These are phyloP conservation scores for Thelephora terrestris DNA, from an alignment of 1,284 basidiomycete genomes.

Conservation along the genomic window DNA sequence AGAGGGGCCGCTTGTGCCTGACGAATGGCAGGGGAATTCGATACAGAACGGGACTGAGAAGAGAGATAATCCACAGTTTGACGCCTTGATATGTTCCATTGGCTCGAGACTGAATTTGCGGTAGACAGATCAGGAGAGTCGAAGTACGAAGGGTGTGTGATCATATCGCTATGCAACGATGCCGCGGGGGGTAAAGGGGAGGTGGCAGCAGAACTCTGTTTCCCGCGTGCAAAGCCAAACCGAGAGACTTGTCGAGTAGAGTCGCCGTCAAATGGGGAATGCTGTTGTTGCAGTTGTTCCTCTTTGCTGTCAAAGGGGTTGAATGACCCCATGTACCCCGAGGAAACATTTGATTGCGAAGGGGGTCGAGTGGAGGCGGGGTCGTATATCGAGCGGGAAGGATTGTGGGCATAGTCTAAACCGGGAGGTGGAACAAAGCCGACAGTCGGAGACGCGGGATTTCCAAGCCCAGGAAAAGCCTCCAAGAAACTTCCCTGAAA, in stretches of 20 bases:
- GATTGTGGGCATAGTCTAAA: conserved; percentile 35
- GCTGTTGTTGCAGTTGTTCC: conserved; percentile 16
- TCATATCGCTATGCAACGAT: conserved; percentile 32
- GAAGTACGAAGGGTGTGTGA: conserved; percentile 32
- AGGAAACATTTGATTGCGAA: conserved; percentile 32
- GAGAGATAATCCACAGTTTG: conserved; percentile 33
- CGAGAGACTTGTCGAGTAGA: conserved; percentile 58
- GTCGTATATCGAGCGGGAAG: conserved; percentile 44
- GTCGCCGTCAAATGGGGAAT: conserved; percentile 50
- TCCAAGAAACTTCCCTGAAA: conserved; percentile 55
- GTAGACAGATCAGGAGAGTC: conserved; percentile 27
- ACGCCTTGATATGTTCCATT: conserved; percentile 35
- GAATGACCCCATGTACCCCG: conserved; percentile 62
- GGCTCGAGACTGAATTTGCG: conserved; percentile 21
- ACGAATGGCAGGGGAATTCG: conserved; percentile 30
- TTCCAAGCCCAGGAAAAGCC: conserved; percentile 46
- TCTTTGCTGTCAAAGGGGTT: conserved; percentile 62
- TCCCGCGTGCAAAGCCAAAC: conserved; percentile 75
- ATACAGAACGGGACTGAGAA: conserved; percentile 26
- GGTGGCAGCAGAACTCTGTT: conserved; percentile 47
- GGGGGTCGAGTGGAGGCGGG: conserved; percentile 28
- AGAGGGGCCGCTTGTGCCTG: conserved; percentile 20
- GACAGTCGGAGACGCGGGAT: conserved; percentile 22
- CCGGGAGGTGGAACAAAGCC: conserved; percentile 39
- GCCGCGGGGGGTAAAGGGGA: conserved; percentile 36